Evolutionary conservation across 2,329 filamentous ascomycete species (phyloP), one percentile per base, ranked within the genome.

Genomic region (Xylariaceae sp.): DNA sequence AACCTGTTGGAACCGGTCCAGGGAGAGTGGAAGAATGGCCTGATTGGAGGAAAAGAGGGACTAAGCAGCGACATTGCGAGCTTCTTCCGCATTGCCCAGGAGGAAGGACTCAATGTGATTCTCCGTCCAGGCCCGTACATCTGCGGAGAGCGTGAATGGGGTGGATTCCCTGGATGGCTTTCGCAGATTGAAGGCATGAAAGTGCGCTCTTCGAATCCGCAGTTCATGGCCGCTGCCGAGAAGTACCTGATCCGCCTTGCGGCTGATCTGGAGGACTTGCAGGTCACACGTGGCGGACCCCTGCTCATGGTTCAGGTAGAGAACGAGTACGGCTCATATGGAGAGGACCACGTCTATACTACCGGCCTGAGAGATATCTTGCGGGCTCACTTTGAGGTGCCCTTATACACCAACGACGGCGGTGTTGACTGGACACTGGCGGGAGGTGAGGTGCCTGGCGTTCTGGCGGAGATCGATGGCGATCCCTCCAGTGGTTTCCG

Each of bases 261-360:
- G n/a, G 65, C 65, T 1, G 73, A 76, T 11, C 56, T 80, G 23
- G 34, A 57, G 7, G 59, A 67, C 1, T 59, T 77, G 10, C 75
- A 78, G 58, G 71, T 77, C 13, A 74, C 73, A 0, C 66, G 73
- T 0, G 78, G 77, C 10, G 78, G 78, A 0, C 77, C 77, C 2
- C 71, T 81, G n/a, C 63, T 81, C 17, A 80, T 80, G 78, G 72
- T 78, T 0, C 78, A 81, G 65, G 71, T 80, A 7, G 78, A 81
- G 65, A 80, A 81, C 55, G 78, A 81, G 62, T 82, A 82, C 58
- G 79, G 80, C 0, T 78, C 74, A 18, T 81, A 76, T 51, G 79
- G 76, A 13, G 69, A 69, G 4, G 72, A 81, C 58, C 76, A 80
- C 56, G 64, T 66, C 1, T 82, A 82, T 62, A 77, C 74, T 4